Conservation (phyloP, 805 yeast species). For the Metschnikowia shivogae region DNA sequence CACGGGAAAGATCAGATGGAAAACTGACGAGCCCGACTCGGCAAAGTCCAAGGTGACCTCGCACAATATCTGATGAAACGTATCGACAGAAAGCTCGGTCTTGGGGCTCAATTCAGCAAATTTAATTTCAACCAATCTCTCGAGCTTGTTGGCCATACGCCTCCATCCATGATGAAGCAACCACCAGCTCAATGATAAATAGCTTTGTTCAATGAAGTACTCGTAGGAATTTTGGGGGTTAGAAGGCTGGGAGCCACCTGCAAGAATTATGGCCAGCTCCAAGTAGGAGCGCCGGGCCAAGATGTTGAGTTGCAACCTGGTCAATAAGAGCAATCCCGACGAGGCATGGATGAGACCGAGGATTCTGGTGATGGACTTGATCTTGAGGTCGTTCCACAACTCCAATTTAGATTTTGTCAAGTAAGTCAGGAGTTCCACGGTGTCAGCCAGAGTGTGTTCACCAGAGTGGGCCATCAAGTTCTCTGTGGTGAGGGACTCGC, state of each 20-base stretch:
- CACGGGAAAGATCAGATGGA: slow-evolving; percentile 34
- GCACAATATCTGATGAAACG: slow-evolving; percentile 44
- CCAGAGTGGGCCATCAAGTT: slow-evolving; percentile 34
- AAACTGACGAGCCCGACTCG: slow-evolving; percentile 14
- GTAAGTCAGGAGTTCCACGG: slow-evolving; percentile 17
- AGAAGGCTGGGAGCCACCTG: slow-evolving; percentile 40
- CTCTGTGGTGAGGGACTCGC: slow-evolving; percentile 43
- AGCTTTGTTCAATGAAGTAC: slow-evolving; percentile 71
- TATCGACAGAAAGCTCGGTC: slow-evolving; percentile 60
- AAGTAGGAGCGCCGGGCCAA: slow-evolving; percentile 83
- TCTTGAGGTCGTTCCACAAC: slow-evolving; percentile 81
- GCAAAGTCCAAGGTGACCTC: slow-evolving; percentile 22
- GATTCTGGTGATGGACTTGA: slow-evolving; percentile 67
- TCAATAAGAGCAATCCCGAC: slow-evolving; percentile 67
- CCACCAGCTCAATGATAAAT: slow-evolving; percentile 92
- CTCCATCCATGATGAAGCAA: slow-evolving; percentile 82
- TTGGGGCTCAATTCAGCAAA: slow-evolving; percentile 68
- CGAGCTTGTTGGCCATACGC: slow-evolving; percentile 49
- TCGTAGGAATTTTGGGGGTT: slow-evolving; percentile 29
- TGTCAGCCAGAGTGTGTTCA: slow-evolving; percentile 20
- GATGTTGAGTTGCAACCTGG: slow-evolving; percentile 82
- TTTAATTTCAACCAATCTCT: slow-evolving; percentile 52
- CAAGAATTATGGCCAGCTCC: slow-evolving; percentile 69
- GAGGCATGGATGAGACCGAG: slow-evolving; percentile 66
- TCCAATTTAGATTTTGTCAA: slow-evolving; percentile 37